Base-by-base conservation (phyloP, 2,329 filamentous ascomycete genomes). In the Talaromyces funiculosus region DNA sequence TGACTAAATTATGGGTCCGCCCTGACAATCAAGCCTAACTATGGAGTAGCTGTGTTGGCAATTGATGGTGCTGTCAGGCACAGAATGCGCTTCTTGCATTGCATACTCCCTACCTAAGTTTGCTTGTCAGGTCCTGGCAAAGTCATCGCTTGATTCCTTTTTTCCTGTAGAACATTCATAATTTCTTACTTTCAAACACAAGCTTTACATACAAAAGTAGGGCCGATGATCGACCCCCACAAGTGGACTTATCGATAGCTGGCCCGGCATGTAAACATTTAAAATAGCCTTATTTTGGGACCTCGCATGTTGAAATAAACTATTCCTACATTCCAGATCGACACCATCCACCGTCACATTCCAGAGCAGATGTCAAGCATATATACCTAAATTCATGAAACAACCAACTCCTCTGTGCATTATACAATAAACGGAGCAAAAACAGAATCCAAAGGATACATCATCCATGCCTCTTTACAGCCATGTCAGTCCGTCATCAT, bases 171-270 rank as follows among this genome's bases (percentile, higher is more conserved):
- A 18, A n/a, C 12, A 47, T 31, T 49, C 24, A 49, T n/a, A n/a
- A n/a, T n/a, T n/a, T n/a, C n/a, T n/a, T n/a, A 12, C 42, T 18
- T 12, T 14, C 3, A 33, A 9, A 31, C 16, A 49, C 43, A 47
- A 24, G 22, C 43, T 47, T 47, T 29, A 31, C 29, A n/a, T n/a
- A n/a, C n/a, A n/a, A n/a, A n/a, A n/a, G n/a, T n/a, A n/a, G n/a
- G 43, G 24, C 45, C 33, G 26, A 31, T 33, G 45, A 49, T 49
- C 45, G 26, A 20, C 45, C 45, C 45, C 45, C 40, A 26, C 45
- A 18, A 31, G 26, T 49, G 16, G 40, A 22, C 57, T 59, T 62
- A 62, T 62, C 60, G 60, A 62, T 62, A 59, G 60, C 60, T 62
- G 60, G 37, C 60, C 60, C 57, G 57, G 60, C 60, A 22, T 35